Conservation (phyloP, 2,329 filamentous ascomycete species). For the Emericellopsis atlantica region DNA sequence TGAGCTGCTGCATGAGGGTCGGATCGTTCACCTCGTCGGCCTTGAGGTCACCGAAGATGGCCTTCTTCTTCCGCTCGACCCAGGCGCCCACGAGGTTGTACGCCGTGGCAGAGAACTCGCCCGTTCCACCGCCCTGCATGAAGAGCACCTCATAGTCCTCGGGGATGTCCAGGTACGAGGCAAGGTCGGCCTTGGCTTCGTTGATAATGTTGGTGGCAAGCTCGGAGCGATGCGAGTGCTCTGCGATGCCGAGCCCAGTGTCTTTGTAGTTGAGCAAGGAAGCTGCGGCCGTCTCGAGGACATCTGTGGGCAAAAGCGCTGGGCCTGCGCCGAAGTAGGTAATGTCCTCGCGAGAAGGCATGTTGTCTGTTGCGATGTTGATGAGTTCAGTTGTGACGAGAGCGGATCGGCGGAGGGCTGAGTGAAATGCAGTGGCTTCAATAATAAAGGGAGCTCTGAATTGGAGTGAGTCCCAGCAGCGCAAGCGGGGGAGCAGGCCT, state of each 20-base stretch:
- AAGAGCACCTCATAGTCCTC: constrained; percentile 80
- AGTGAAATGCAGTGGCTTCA: too few species aligned
- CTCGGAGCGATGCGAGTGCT: constrained; percentile 79
- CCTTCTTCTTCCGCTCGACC: constrained; percentile 56
- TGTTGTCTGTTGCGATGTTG: constrained; percentile 16
- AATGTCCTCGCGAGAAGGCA: constrained; percentile 64
- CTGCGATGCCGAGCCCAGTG: constrained; percentile 74
- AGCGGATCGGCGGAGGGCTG: too few species aligned
- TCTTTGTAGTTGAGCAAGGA: constrained; percentile 72
- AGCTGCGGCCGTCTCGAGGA: constrained; percentile 64
- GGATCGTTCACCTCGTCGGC: constrained; percentile 32
- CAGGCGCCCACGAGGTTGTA: constrained; percentile 79
- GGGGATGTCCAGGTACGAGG: constrained; percentile 66
- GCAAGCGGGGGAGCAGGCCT: too few species aligned
- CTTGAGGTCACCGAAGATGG: constrained; percentile 43
- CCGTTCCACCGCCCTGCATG: constrained; percentile 76
- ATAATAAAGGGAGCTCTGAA: too few species aligned
- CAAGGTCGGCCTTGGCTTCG: constrained; percentile 62
- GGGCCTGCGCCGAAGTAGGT: constrained; percentile 87
- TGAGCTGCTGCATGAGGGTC: constrained; percentile 42
- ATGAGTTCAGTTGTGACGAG: too few species aligned
- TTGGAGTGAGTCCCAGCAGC: too few species aligned
- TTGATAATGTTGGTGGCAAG: constrained; percentile 70
- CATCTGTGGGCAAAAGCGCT: constrained; percentile 68
- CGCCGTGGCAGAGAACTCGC: constrained; percentile 71